Evolutionary conservation across 2,329 filamentous ascomycete species (phyloP).

Genomic region (Aspergillus piperis): DNA sequence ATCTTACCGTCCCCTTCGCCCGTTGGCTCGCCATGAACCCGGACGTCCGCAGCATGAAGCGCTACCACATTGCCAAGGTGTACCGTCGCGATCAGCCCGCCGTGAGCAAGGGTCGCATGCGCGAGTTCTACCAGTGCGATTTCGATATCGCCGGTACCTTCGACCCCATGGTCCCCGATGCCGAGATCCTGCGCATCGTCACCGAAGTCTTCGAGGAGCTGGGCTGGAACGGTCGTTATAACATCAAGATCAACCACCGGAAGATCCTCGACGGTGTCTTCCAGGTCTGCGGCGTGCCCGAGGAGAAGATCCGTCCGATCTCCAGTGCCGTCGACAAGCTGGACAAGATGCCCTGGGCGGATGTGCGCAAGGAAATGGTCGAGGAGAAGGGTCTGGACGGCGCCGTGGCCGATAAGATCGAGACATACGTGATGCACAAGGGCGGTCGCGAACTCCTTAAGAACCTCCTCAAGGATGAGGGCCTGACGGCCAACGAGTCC

Average conservation of each 20-base stretch:
- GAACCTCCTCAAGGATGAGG: slow-evolving; percentile 66
- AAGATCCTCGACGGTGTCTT: slow-evolving; percentile 94
- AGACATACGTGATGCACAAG: slow-evolving; percentile 77
- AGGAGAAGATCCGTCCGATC: slow-evolving; percentile 83
- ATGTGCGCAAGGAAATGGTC: slow-evolving; percentile 90
- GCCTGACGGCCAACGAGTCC: slow-evolving; percentile 68
- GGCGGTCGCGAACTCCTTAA: slow-evolving; percentile 74
- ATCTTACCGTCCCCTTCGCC: slow-evolving; percentile 86
- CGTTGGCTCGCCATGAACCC: slow-evolving; percentile 92
- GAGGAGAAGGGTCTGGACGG: slow-evolving; percentile 81
- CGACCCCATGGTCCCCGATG: slow-evolving; percentile 89
- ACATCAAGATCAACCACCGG: slow-evolving; percentile 93
- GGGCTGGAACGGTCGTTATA: slow-evolving; percentile 72
- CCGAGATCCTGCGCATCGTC: slow-evolving; percentile 81
- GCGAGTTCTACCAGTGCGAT: slow-evolving; percentile 97
- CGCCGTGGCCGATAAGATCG: slow-evolving; percentile 82
- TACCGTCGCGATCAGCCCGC: slow-evolving; percentile 80
- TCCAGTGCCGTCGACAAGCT: slow-evolving; percentile 94
- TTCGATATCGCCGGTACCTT: slow-evolving; percentile 88
- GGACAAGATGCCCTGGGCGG: slow-evolving; percentile 84
- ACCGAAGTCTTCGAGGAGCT: slow-evolving; percentile 82
- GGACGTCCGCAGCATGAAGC: slow-evolving; percentile 78
- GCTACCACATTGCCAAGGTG: slow-evolving; percentile 94
- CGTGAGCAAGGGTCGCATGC: slow-evolving; percentile 88
- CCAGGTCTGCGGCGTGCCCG: slow-evolving; percentile 83